phyloP scores from a whole-genome alignment of 306 rosid genomes.

The Vigna reflexopilosa region DNA sequence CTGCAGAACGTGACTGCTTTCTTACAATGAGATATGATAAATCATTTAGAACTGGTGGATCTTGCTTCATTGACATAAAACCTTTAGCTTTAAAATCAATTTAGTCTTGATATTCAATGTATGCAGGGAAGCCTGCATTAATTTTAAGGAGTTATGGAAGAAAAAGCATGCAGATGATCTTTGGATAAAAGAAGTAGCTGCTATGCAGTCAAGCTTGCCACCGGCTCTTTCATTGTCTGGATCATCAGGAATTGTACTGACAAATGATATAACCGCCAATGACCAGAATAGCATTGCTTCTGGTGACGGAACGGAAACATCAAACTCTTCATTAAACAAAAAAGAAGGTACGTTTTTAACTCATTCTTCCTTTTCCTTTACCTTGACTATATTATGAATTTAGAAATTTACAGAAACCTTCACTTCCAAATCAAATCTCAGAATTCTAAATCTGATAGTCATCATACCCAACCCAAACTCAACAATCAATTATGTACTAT shows the following conservation, averaged over 20 bases:
- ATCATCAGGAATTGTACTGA: slow-evolving; percentile 59
- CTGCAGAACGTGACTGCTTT: slow-evolving; percentile 14
- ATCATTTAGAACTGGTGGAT: slow-evolving; percentile 27
- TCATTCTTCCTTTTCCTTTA: slow-evolving; percentile 18
- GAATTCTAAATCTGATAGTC: not conserved
- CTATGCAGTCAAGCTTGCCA: slow-evolving; percentile 59
- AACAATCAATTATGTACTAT: slow-evolving; percentile 21
- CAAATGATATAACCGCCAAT: slow-evolving; percentile 47
- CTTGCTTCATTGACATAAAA: slow-evolving; percentile 36
- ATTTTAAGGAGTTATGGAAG: slow-evolving; percentile 62
- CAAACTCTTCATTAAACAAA: slow-evolving; percentile 45
- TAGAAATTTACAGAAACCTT: slow-evolving; percentile 11
- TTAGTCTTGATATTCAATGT: slow-evolving; percentile 18
- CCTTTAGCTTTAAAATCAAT: slow-evolving; percentile 14
- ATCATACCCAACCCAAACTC: slow-evolving; percentile 12
- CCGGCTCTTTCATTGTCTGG: slow-evolving; percentile 51
- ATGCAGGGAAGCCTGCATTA: slow-evolving; percentile 64
- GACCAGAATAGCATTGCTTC: slow-evolving; percentile 48
- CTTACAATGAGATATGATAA: slow-evolving; percentile 16
- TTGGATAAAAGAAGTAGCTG: slow-evolving; percentile 67
- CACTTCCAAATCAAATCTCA: not conserved
- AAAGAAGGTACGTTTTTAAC: slow-evolving; percentile 48
- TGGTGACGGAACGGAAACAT: slow-evolving; percentile 42
- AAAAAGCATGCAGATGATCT: slow-evolving; percentile 62
- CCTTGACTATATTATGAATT: not conserved